Conservation (phyloP, 2,329 filamentous ascomycete species). For the Diaporthe helianthi region DNA sequence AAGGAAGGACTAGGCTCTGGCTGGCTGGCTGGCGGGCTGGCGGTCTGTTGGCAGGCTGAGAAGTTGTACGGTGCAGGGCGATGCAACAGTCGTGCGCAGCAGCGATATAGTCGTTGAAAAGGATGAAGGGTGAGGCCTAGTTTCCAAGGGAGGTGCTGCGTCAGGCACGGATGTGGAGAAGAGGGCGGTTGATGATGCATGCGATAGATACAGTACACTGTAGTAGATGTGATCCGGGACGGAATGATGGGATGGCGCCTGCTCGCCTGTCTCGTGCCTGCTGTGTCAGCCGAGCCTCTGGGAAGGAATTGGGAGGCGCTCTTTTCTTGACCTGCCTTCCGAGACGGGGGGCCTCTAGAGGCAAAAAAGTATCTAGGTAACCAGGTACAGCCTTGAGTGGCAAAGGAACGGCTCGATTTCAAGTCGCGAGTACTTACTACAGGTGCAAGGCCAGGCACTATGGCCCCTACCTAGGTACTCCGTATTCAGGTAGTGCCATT, state of each 20-base stretch:
- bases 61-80: not conserved
- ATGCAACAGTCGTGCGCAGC: not conserved
- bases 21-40: conserved; percentile 5
- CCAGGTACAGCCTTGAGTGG: not conserved
- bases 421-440: conserved; percentile 6
- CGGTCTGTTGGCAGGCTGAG: not conserved
- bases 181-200: conserved; percentile 10
- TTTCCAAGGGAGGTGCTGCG: conserved; percentile 2
- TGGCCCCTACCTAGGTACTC: no score
- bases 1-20: not conserved
- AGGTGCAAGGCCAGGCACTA: not conserved
- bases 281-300: conserved; percentile 16
- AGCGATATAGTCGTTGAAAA: conserved; percentile 3
- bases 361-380: not conserved
- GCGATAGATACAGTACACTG: not conserved
- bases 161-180: conserved; percentile 9
- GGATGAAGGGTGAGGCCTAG: not conserved
- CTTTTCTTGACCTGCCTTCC: conserved; percentile 9
- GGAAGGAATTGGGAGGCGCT: not conserved
- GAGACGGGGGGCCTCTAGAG: not conserved
- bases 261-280: conserved; percentile 10
- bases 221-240: not conserved
- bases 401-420: fast-evolving
- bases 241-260: not conserved
- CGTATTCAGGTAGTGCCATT: no score